These are phyloP conservation scores for Boehmeria nivea DNA, from an alignment of 306 rosid species.

Conservation along the genomic window DNA sequence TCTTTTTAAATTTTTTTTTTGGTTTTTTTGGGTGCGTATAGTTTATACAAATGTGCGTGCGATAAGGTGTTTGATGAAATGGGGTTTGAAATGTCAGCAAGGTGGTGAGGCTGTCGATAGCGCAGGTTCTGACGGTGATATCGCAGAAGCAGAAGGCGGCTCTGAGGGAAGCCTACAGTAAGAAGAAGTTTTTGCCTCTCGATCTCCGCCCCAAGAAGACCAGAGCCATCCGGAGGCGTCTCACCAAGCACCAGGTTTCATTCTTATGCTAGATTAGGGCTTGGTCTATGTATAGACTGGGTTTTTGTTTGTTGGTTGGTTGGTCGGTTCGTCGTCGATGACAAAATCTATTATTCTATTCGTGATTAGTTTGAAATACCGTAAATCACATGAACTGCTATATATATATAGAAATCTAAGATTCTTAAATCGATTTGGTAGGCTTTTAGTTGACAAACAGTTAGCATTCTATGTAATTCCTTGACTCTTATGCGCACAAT, in stretches of 20 bases:
- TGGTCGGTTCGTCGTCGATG: background rate
- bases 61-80: background rate
- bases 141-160: constrained; percentile 64
- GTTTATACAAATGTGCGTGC: background rate
- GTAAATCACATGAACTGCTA: too few relatives aligned
- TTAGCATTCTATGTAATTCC: too few relatives aligned
- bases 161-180: constrained; percentile 58
- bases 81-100: constrained; percentile 28
- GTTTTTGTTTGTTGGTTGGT: too few relatives aligned
- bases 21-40: background rate
- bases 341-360: background rate
- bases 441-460: background rate
- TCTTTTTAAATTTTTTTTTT: background rate
- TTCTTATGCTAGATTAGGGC: background rate
- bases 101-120: constrained; percentile 52
- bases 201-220: constrained; percentile 69
- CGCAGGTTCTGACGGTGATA: constrained; percentile 59
- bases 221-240: constrained; percentile 58
- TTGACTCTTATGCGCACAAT: background rate
- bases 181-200: constrained; percentile 54
- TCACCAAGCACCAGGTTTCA: constrained; percentile 62
- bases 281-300: background rate
- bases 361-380: too few relatives aligned
- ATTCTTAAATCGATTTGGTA: background rate
- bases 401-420: too few relatives aligned